Percentiles rank a stretch among this genome's conserved stretches.
Evolutionary conservation across 306 rosid genomes (phyloP).

Genomic region (Fragaria ananassa): DNA sequence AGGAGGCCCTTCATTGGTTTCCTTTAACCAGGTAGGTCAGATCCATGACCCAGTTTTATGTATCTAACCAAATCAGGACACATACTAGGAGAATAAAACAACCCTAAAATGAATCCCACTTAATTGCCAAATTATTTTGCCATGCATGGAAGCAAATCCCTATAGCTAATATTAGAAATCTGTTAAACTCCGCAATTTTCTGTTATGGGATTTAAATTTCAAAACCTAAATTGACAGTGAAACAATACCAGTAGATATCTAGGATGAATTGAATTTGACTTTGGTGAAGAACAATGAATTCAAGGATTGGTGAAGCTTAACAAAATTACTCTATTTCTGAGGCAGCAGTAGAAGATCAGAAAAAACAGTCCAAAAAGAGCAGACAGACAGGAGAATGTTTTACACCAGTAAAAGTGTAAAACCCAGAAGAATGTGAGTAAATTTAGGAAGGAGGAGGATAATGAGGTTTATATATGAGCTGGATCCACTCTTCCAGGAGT

Average conservation of each 20-base stretch:
- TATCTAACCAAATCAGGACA: background rate
- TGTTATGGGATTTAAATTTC: background rate
- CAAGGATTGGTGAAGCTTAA: background rate
- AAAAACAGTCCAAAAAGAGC: constrained; percentile 5
- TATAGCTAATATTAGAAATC: background rate
- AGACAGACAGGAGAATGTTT: background rate
- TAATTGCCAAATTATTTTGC: background rate
- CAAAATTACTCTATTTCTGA: background rate
- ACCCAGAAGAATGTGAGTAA: constrained; percentile 10
- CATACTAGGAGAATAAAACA: background rate
- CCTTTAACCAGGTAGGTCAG: background rate
- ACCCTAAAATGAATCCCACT: background rate
- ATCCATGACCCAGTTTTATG: background rate
- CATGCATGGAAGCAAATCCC: background rate
- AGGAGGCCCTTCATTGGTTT: background rate
- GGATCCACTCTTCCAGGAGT: constrained; percentile 78
- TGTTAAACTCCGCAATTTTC: background rate
- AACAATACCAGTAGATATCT: background rate
- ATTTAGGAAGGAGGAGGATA: constrained; percentile 20
- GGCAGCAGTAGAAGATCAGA: background rate
- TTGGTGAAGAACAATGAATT: background rate
- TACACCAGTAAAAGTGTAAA: background rate
- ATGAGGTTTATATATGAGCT: constrained; percentile 58
- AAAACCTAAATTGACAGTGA: background rate
- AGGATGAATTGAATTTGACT: background rate